Evolutionary conservation across 495 filamentous ascomycete genomes (phyloP).

Genomic region (Parachaetomium inaequale): DNA sequence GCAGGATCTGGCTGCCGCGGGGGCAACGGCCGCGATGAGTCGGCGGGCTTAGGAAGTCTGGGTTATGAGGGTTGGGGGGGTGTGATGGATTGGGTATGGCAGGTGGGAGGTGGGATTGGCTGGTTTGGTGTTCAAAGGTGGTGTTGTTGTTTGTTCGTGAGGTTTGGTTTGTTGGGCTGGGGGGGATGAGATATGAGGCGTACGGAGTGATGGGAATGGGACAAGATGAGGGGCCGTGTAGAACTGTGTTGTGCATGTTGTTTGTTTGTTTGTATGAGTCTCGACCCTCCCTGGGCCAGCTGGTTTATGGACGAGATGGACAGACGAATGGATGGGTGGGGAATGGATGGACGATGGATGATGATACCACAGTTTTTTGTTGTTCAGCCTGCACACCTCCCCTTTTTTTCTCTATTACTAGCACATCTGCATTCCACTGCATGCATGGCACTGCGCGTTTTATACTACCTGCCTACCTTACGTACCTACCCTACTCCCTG

Average conservation of each 20-base stretch:
- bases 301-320: neutral
- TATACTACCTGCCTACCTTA: too few relatives aligned
- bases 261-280: neutral
- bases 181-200: neutral
- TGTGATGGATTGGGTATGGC: neutral
- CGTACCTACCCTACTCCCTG: neutral
- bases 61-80: neutral
- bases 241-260: neutral
- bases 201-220: neutral
- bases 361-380: conserved; percentile 27
- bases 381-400: neutral
- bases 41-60: conserved; percentile 38
- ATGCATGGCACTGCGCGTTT: conserved; percentile 21
- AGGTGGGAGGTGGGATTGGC: neutral
- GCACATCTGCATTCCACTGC: neutral
- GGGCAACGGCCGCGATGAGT: conserved; percentile 53
- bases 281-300: neutral
- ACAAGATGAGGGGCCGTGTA: neutral
- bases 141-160: neutral
- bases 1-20: conserved; percentile 50
- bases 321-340: neutral
- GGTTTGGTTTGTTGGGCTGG: neutral
- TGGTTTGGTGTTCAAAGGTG: neutral
- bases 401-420: neutral
- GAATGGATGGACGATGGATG: conserved; percentile 4